Evolutionary conservation across 225 moss, liverwort and hornwort genomes (phyloP).

Genomic region (Physcomitrium patens): DNA sequence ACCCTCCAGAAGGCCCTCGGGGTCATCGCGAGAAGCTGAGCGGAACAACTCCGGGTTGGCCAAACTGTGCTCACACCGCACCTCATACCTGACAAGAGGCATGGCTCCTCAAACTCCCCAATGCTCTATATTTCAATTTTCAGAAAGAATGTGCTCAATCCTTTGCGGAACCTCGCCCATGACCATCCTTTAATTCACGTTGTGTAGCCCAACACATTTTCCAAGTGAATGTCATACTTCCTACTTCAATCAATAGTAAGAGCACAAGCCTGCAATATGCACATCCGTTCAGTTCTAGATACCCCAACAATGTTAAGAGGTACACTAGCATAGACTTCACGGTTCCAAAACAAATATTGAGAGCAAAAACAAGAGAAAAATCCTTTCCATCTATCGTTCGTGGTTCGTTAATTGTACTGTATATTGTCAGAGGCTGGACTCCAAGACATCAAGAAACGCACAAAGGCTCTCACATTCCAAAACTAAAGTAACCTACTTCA

Average conservation of each 20-base stretch:
- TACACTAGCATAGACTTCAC: background rate
- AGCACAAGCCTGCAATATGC: constrained; percentile 15
- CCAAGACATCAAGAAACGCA: background rate
- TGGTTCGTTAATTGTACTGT: too few species aligned
- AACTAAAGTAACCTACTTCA: constrained; percentile 12
- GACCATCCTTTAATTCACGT: constrained; percentile 33
- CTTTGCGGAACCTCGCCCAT: constrained; percentile 26
- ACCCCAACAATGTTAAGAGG: background rate
- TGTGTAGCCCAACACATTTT: constrained; percentile 32
- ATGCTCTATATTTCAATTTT: constrained; percentile 20
- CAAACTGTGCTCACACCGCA: constrained; percentile 95
- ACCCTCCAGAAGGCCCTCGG: constrained; percentile 94
- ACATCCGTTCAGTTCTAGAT: constrained; percentile 12
- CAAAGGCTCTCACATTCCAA: constrained; percentile 15
- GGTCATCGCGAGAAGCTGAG: constrained; percentile 91
- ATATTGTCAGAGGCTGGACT: background rate
- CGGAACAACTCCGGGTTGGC: constrained; percentile 93
- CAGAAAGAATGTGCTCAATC: constrained; percentile 23
- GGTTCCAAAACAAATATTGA: background rate
- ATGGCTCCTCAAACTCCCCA: constrained; percentile 46
- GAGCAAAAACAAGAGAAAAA: too few species aligned
- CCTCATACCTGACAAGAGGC: constrained; percentile 98
- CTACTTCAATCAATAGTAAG: constrained; percentile 16
- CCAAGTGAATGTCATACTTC: constrained; percentile 41
- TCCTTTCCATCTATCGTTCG: too few species aligned